Percentiles rank a stretch among this genome's conserved stretches.
These are phyloP conservation scores for Saccharomycopsis vini DNA, from an alignment of 805 yeast species.

Conservation along the genomic window DNA sequence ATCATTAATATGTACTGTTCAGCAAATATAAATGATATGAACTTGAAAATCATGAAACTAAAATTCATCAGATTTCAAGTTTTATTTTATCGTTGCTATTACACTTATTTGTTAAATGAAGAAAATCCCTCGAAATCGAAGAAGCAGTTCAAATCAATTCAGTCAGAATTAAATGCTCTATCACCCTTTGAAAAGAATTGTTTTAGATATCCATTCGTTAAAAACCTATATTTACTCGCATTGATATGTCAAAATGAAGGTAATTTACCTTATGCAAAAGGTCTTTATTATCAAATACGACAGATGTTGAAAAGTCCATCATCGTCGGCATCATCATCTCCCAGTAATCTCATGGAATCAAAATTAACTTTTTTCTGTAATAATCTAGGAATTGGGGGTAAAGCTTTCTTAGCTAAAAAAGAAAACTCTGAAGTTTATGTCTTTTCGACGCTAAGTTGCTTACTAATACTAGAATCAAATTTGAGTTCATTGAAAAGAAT, in stretches of 20 bases:
- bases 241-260: slow-evolving; percentile 13
- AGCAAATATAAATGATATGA: not conserved
- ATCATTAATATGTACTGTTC: not conserved
- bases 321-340: not conserved
- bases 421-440: slow-evolving; percentile 12
- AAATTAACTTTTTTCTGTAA: slow-evolving; percentile 7
- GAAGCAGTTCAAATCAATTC: not conserved
- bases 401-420: not conserved
- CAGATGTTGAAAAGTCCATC: not conserved
- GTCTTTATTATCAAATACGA: slow-evolving; percentile 7
- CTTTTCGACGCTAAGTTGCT: slow-evolving; percentile 8
- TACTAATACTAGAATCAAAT: slow-evolving; percentile 6
- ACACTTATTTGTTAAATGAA: slow-evolving; percentile 6
- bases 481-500: not conserved
- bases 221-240: slow-evolving; percentile 11
- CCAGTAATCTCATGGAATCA: not conserved
- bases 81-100: slow-evolving; percentile 11
- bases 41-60: slow-evolving; percentile 8
- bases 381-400: slow-evolving; percentile 4
- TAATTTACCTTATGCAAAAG: slow-evolving; percentile 5
- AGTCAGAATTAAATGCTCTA: slow-evolving; percentile 3
- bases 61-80: slow-evolving; percentile 15
- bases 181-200: slow-evolving; percentile 5
- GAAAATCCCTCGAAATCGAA: not conserved
- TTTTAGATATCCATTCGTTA: slow-evolving; percentile 10